A percentile compares a stretch with the other conserved stretches of the same genome.
Conservation (phyloP, 2,329 filamentous ascomycete species). For the Colletotrichum filicis region DNA sequence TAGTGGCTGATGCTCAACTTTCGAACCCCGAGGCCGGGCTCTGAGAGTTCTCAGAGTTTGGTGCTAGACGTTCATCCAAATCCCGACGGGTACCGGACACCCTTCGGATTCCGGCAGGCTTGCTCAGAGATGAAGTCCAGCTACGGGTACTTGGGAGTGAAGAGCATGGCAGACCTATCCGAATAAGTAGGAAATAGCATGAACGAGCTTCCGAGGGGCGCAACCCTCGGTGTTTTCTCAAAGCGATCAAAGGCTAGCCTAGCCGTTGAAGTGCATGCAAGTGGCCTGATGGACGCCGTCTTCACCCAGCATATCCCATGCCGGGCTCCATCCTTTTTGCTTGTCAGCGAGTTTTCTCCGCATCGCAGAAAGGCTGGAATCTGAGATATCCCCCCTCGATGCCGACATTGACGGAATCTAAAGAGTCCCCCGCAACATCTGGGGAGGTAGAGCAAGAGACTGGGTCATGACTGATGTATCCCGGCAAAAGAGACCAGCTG, state of each 20-base stretch:
- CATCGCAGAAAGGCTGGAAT: slow-evolving; percentile 15
- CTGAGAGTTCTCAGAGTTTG: not conserved
- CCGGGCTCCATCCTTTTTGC: not conserved
- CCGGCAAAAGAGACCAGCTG: slow-evolving; percentile 17
- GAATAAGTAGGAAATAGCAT: not conserved
- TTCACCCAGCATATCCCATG: slow-evolving; percentile 11
- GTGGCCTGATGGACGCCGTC: slow-evolving; percentile 18
- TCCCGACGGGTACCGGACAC: not conserved
- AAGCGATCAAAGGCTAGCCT: not conserved
- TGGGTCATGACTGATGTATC: slow-evolving; percentile 32
- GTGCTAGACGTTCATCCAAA: slow-evolving; percentile 8
- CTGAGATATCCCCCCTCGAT: not conserved
- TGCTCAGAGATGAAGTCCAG: not conserved
- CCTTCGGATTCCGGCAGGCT: not conserved
- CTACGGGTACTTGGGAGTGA: not conserved
- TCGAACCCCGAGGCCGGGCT: not conserved
- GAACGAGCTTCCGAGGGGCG: not conserved
- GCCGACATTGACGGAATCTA: not conserved
- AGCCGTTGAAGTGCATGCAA: slow-evolving; percentile 16
- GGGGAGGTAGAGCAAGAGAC: slow-evolving; percentile 18
- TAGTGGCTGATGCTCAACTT: not conserved
- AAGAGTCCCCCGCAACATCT: slow-evolving; percentile 22
- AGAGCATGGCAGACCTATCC: not conserved
- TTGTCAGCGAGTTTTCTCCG: slow-evolving; percentile 30
- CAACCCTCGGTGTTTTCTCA: not conserved